Conservation (phyloP, 2,329 filamentous ascomycete genomes). For the Aspergillus costaricaensis region DNA sequence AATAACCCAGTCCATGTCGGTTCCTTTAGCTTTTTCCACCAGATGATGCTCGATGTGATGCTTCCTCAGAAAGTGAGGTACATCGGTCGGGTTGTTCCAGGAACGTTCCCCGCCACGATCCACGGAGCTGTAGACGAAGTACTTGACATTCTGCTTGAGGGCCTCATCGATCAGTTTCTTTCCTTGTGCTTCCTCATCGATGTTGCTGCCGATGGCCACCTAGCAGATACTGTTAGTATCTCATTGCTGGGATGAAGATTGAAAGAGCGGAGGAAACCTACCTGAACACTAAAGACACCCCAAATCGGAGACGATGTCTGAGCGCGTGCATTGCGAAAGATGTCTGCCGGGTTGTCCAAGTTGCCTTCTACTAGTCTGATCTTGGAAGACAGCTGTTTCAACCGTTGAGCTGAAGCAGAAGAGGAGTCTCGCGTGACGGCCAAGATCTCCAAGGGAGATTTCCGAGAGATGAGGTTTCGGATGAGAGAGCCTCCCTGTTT, state of each 20-base stretch:
- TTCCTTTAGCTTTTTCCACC: conserved; percentile 43
- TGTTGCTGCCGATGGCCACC: conserved; percentile 6
- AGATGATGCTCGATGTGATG: conserved; percentile 64
- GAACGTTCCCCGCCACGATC: conserved; percentile 62
- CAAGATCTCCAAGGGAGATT: conserved; percentile 52
- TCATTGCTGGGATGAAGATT: not conserved
- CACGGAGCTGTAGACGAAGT: conserved; percentile 66
- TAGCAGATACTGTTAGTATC: not conserved
- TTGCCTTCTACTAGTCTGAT: conserved; percentile 61
- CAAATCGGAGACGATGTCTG: conserved; percentile 48
- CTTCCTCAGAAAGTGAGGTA: conserved; percentile 66
- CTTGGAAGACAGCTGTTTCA: conserved; percentile 47
- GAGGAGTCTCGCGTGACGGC: conserved; percentile 61
- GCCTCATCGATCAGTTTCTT: conserved; percentile 60
- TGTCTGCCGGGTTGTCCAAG: conserved; percentile 51
- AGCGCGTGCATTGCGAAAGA: conserved; percentile 52
- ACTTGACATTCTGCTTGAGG: conserved; percentile 56
- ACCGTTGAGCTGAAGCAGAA: conserved; percentile 53
- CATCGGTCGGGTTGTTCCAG: conserved; percentile 54
- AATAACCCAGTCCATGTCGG: conserved; percentile 61
- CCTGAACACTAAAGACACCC: conserved; percentile 65
- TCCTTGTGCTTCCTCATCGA: conserved; percentile 54
- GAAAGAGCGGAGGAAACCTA: conserved; percentile 26
- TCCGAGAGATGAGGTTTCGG: conserved; percentile 31
- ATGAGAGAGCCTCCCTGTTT: conserved; percentile 45